phyloP scores from a whole-genome alignment of 768 basidiomycete genomes.

The Agaricus blazei region DNA sequence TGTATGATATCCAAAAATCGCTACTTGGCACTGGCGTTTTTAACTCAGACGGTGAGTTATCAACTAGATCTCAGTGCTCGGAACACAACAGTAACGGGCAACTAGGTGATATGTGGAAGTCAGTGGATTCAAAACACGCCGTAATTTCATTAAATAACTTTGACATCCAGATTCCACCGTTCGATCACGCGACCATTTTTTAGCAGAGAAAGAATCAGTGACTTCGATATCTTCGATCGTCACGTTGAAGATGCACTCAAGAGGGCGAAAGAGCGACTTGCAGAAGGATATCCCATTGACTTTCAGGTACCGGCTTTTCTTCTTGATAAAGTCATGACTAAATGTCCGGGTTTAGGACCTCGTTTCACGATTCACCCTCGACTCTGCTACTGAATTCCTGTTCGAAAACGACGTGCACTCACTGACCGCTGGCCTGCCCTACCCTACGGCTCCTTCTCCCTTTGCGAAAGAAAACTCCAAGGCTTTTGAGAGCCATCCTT shows the following conservation, averaged over 20 bases:
- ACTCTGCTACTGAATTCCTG: slow-evolving; percentile 58
- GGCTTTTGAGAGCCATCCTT: slow-evolving; percentile 13
- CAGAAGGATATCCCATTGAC: slow-evolving; percentile 47
- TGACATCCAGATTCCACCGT: slow-evolving; percentile 45
- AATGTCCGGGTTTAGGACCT: slow-evolving; percentile 26
- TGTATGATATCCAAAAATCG: slow-evolving; percentile 21
- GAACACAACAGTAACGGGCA: neutral
- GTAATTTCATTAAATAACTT: neutral
- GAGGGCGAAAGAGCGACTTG: slow-evolving; percentile 37
- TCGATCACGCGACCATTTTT: no score
- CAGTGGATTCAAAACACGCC: slow-evolving; percentile 12
- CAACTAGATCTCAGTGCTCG: neutral
- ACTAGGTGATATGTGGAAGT: slow-evolving; percentile 65
- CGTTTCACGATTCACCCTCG: slow-evolving; percentile 51
- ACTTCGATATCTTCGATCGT: slow-evolving; percentile 57
- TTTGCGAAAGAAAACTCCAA: slow-evolving; percentile 6
- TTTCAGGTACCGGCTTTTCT: slow-evolving; percentile 40
- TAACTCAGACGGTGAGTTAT: slow-evolving; percentile 45
- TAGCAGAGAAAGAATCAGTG: slow-evolving; percentile 30
- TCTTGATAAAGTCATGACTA: neutral
- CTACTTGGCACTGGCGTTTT: slow-evolving; percentile 55
- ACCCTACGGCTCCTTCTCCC: slow-evolving; percentile 25
- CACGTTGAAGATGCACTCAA: slow-evolving; percentile 44
- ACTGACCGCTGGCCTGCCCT: slow-evolving; percentile 43
- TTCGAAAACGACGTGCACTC: slow-evolving; percentile 49